phyloP scores from a whole-genome alignment of 441 rosid species.

The Eruca vesicaria region DNA sequence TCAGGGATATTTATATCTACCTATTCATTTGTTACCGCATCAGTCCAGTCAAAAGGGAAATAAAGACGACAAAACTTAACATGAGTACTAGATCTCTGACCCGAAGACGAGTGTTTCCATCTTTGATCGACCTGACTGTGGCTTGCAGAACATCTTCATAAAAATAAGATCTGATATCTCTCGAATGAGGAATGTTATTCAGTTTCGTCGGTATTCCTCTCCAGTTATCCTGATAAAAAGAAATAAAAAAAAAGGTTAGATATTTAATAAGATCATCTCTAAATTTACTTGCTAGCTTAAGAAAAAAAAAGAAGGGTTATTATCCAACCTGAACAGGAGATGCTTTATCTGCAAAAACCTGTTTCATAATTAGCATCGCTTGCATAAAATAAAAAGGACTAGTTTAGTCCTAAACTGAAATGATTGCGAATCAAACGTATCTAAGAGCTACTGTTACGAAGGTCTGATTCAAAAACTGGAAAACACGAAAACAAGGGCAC shows the following conservation, averaged over 20 bases:
- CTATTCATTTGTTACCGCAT: slow-evolving; percentile 42
- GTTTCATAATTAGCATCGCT: slow-evolving; percentile 40
- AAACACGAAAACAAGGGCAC: neutral
- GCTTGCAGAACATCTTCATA: slow-evolving; percentile 86
- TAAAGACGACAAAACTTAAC: neutral
- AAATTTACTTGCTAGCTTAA: slow-evolving; percentile 2
- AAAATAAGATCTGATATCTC: slow-evolving; percentile 89
- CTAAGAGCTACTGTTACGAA: neutral
- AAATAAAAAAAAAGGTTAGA: slow-evolving; percentile 29
- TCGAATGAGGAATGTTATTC: slow-evolving; percentile 94
- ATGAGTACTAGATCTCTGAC: slow-evolving; percentile 24
- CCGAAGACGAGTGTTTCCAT: slow-evolving; percentile 77
- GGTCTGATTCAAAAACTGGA: neutral
- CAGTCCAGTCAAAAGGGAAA: neutral
- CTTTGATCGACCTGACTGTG: slow-evolving; percentile 66
- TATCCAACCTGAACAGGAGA: slow-evolving; percentile 47
- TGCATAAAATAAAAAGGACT: slow-evolving; percentile 23
- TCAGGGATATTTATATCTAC: slow-evolving; percentile 94
- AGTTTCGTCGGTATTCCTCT: slow-evolving; percentile 90
- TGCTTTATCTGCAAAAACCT: slow-evolving; percentile 39
- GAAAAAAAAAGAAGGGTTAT: neutral
- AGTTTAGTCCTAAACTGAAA: neutral
- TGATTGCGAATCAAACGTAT: neutral
- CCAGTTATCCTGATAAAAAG: slow-evolving; percentile 72
- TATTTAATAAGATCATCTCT: slow-evolving; percentile 27